A percentile compares a stretch with the other conserved stretches of the same genome.
phyloP scores from a whole-genome alignment of 331 rosid species.

The Erythrophleum ivorense region DNA sequence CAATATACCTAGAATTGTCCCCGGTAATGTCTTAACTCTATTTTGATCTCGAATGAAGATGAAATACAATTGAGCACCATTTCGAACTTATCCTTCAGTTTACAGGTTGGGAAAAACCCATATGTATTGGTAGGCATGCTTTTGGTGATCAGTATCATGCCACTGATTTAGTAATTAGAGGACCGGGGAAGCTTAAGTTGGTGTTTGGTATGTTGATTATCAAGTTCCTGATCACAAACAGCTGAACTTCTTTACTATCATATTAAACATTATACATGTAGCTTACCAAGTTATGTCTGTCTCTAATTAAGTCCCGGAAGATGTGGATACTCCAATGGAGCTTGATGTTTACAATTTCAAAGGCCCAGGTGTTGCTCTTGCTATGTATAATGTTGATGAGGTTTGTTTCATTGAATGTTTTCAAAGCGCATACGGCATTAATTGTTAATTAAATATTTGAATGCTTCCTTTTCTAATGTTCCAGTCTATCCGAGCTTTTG shows the following conservation, averaged over 20 bases:
- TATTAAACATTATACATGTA: constrained; percentile 23
- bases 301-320: constrained; percentile 75
- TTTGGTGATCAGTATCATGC: constrained; percentile 99
- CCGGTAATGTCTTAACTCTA: constrained; percentile 61
- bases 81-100: constrained; percentile 48
- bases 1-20: constrained; percentile 78
- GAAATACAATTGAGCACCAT: constrained; percentile 32
- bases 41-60: constrained; percentile 34
- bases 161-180: constrained; percentile 73
- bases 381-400: constrained; percentile 97
- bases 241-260: constrained; percentile 11
- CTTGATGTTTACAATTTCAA: constrained; percentile 84
- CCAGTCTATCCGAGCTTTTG: constrained; percentile 93
- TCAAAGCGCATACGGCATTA: neutral
- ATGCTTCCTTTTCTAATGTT: constrained; percentile 28
- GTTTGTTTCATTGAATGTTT: constrained; percentile 50
- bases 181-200: constrained; percentile 95
- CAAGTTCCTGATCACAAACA: constrained; percentile 22
- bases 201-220: constrained; percentile 74
- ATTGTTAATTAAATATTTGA: constrained; percentile 30
- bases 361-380: constrained; percentile 93
- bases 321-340: constrained; percentile 66
- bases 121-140: constrained; percentile 98
- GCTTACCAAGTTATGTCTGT: constrained; percentile 39
- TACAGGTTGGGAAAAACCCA: constrained; percentile 97